Percentiles rank a stretch among this genome's conserved stretches.
Conservation (phyloP, 78 protist species). For the Isochrysis galbana region DNA sequence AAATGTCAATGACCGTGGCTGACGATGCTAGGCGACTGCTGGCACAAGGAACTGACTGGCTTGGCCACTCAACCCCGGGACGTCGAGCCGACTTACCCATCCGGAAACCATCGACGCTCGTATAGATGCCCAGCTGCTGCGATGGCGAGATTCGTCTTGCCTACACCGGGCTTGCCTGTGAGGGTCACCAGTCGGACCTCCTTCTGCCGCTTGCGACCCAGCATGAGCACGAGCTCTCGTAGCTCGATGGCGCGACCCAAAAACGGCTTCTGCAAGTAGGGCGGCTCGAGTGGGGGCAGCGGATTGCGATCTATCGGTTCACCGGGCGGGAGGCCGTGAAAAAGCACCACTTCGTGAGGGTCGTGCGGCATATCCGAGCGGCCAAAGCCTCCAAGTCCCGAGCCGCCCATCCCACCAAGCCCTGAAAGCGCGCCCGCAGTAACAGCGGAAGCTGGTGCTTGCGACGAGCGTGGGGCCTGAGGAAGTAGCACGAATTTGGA, state of each 20-base stretch:
- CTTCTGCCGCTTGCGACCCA: background rate
- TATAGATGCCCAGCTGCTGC: background rate
- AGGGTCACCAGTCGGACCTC: conserved; percentile 12
- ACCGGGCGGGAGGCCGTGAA: background rate
- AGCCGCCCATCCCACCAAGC: no score
- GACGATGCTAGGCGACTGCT: no score
- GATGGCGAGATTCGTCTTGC: background rate
- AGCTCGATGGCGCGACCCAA: background rate
- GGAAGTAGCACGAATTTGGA: background rate
- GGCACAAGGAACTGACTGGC: no score
- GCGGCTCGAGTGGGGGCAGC: conserved; percentile 20
- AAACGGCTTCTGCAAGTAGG: background rate
- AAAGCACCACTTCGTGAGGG: background rate
- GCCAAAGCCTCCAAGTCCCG: no score
- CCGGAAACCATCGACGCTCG: background rate
- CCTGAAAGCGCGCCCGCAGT: background rate
- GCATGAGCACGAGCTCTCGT: background rate
- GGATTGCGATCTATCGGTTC: background rate
- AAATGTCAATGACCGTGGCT: no score
- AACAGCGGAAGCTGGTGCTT: background rate
- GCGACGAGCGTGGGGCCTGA: background rate
- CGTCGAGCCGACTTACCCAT: no score
- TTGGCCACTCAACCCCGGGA: no score
- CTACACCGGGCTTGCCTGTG: background rate
- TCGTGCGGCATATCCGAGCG: background rate